Evolutionary conservation across 768 basidiomycete genomes (phyloP), one percentile per base, ranked within the genome.

Genomic region (Tricholoma furcatifolium): DNA sequence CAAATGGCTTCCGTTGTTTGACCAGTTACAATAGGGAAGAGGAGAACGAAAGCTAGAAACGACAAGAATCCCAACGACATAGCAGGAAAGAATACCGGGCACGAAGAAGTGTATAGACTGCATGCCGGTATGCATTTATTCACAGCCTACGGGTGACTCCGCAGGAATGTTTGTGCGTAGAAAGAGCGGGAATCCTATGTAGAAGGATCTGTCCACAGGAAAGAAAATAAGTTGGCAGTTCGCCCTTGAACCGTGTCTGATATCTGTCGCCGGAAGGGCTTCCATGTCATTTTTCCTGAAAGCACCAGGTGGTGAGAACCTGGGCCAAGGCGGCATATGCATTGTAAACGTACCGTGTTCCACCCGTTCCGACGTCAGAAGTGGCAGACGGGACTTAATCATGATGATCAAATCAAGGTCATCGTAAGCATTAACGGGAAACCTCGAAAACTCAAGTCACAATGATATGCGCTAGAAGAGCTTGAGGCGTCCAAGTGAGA

Each of bases 1-100:
- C 75, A 78, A 27, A 66, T 70, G 8, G 71, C 74, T 44, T 70
- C 62, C 4, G 73, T 72, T 8, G 64, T 67, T 62, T 76, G 74
- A 24, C 65, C 71, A 53, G 41, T 52, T 24, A 57, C 60, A 30
- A 55, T 38, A 34, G 51, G 59, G 38, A 59, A 58, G 38, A 43
- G 57, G 21, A 57, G n/a, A 47, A 60, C 54, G 43, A 69, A 51
- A 47, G 60, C 53, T 53, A 67, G 48, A 55, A 65, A 43, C 9
- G 51, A 34, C 14, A 66, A 41, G 48, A 58, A 48, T 39, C 55
- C 56, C 57, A 57, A 59, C 56, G 62, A 43, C 67, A 69, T 67
- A 45, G 45, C 47, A 20, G 30, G 27, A 42, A 51, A 54, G 54
- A 21, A 42, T 32, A 32, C 15, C 40, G 46, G 27, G 34, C 43